Percentiles rank a stretch among this genome's conserved stretches.
Conservation (phyloP, 495 filamentous ascomycete species). For the Achaetomiella virescens region DNA sequence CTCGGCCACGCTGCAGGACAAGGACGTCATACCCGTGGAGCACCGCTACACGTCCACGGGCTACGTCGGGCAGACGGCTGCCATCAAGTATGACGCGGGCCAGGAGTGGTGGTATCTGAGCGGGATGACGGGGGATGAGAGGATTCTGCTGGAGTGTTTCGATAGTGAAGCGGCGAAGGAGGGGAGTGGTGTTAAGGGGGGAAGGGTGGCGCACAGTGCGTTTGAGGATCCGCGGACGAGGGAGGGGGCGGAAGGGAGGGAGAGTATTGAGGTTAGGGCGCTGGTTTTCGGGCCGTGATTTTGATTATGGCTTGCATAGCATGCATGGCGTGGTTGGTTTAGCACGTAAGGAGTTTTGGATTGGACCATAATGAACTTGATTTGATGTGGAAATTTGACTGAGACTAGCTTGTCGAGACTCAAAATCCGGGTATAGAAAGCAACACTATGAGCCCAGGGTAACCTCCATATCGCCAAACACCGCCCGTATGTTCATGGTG, state of each 20-base stretch:
- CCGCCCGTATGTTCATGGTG: neutral
- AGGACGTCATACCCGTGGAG: conserved; percentile 64
- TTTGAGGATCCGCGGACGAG: conserved; percentile 68
- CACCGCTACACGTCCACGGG: conserved; percentile 65
- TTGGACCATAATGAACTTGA: neutral
- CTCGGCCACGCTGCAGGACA: conserved; percentile 50
- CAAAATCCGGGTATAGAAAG: no score
- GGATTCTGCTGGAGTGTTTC: conserved; percentile 76
- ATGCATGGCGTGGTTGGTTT: neutral
- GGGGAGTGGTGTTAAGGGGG: conserved; percentile 47
- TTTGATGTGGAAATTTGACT: no score
- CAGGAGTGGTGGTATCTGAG: conserved; percentile 76
- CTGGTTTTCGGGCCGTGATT: conserved; percentile 71
- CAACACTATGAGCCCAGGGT: no score
- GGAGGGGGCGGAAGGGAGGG: conserved; percentile 52
- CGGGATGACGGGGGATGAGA: conserved; percentile 68
- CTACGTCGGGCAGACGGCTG: conserved; percentile 68
- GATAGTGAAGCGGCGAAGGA: conserved; percentile 53
- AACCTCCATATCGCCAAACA: neutral
- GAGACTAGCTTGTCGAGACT: no score
- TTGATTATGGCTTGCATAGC: neutral
- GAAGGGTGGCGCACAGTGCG: conserved; percentile 72
- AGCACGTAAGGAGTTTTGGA: neutral
- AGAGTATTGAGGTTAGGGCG: conserved; percentile 85
- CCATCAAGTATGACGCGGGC: conserved; percentile 50